Evolutionary conservation across 2,329 filamentous ascomycete genomes (phyloP).

Genomic region (Nemania serpens): DNA sequence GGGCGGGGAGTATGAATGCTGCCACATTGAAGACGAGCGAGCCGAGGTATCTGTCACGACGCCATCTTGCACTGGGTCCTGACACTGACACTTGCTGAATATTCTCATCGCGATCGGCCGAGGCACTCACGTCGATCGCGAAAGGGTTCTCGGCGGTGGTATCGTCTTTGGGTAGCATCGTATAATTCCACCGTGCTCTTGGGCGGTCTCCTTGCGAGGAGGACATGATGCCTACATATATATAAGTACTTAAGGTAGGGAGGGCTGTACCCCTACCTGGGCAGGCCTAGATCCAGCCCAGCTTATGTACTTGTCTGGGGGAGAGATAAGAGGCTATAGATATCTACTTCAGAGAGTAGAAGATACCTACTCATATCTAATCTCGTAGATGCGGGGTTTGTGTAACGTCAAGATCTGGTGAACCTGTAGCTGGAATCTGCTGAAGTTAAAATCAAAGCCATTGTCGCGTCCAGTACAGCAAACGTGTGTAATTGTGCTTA

Average conservation of each 20-base stretch:
- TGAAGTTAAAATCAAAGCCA: neutral
- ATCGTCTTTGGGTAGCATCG: slow-evolving; percentile 26
- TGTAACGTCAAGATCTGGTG: neutral
- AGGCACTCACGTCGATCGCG: neutral
- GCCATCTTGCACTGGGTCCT: slow-evolving; percentile 1
- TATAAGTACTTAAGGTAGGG: no score
- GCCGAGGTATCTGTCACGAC: slow-evolving; percentile 52
- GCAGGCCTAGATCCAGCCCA: no score
- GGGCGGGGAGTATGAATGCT: slow-evolving; percentile 67
- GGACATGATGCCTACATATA: neutral
- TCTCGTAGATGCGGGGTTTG: slow-evolving; percentile 7
- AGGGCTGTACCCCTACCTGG: no score
- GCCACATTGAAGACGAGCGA: slow-evolving; percentile 65
- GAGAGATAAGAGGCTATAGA: neutral
- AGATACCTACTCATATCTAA: no score
- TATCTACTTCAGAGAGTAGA: neutral
- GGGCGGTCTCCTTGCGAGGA: neutral
- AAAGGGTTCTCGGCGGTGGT: slow-evolving; percentile 1
- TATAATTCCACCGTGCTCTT: slow-evolving; percentile 15
- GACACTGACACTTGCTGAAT: neutral
- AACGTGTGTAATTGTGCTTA: no score
- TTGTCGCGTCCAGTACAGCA: no score
- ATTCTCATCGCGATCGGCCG: neutral
- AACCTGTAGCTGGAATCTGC: neutral
- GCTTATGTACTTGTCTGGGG: no score